Percentiles rank a stretch among this genome's conserved stretches.
Conservation (phyloP, 164 flowering plant genomes). For the Chimonanthus praecox region DNA sequence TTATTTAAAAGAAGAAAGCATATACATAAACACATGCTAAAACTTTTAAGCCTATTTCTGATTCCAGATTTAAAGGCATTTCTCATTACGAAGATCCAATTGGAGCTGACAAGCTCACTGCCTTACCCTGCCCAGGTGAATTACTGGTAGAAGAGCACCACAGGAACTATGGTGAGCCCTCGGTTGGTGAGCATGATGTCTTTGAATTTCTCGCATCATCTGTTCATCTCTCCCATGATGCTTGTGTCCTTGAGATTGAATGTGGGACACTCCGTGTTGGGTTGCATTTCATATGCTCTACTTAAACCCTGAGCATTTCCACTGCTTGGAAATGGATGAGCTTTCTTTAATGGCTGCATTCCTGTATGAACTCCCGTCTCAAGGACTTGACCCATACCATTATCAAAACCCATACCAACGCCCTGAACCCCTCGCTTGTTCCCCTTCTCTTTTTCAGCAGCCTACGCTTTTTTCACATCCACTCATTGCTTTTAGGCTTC, state of each 20-base stretch:
- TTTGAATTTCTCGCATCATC: constrained; percentile 86
- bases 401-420: too few species aligned
- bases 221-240: constrained; percentile 32
- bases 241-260: constrained; percentile 84
- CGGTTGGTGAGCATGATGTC: constrained; percentile 98
- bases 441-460: neutral
- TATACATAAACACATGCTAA: too few species aligned
- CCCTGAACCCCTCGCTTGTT: too few species aligned
- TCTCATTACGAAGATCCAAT: constrained; percentile 75
- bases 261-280: constrained; percentile 96
- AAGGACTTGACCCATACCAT: constrained; percentile 36
- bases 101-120: constrained; percentile 60
- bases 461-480: neutral
- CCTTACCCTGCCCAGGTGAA: constrained; percentile 84
- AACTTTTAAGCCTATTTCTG: too few species aligned
- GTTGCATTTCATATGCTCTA: constrained; percentile 76
- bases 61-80: constrained; percentile 78
- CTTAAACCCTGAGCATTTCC: constrained; percentile 53
- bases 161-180: constrained; percentile 98
- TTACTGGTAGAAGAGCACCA: constrained; percentile 93
- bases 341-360: constrained; percentile 91
- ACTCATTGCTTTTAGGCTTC: neutral
- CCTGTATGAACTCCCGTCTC: constrained; percentile 92
- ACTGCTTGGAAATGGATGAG: constrained; percentile 88
- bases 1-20: too few species aligned